Conservation (phyloP, 2,329 filamentous ascomycete species). For the Trichoderma endophyticum region DNA sequence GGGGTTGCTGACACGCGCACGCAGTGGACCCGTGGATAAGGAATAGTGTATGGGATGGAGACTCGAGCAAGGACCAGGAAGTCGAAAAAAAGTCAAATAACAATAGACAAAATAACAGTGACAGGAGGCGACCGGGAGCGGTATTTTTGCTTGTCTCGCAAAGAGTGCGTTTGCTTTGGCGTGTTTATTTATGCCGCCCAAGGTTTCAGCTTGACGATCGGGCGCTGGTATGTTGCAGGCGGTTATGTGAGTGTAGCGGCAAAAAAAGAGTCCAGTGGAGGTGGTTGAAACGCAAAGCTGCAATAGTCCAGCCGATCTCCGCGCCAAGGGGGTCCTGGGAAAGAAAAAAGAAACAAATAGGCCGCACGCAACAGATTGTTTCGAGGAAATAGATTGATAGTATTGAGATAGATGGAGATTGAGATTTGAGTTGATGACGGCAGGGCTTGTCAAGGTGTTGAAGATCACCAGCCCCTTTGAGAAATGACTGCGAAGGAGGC, state of each 20-base stretch:
- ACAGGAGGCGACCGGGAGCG: neutral
- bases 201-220: slow-evolving; percentile 10
- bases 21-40: neutral
- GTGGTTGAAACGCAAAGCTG: slow-evolving; percentile 7
- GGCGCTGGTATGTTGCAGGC: neutral
- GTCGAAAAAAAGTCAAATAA: neutral
- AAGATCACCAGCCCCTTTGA: slow-evolving; percentile 14
- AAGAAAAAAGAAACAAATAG: neutral
- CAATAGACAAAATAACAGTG: neutral
- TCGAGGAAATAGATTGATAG: neutral
- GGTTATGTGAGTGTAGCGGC: neutral
- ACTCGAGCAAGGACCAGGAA: slow-evolving; percentile 8
- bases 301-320: slow-evolving; percentile 12
- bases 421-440: neutral
- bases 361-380: neutral
- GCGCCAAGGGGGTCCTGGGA: neutral
- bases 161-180: neutral
- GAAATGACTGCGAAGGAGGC: slow-evolving; percentile 14
- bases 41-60: slow-evolving; percentile 10
- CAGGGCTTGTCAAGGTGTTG: neutral
- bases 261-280: neutral
- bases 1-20: slow-evolving; percentile 2
- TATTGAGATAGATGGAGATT: neutral
- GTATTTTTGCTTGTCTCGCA: neutral
- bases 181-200: slow-evolving; percentile 10